These are phyloP conservation scores for Naganishia randhawae DNA, from an alignment of 768 basidiomycete genomes.

Conservation along the genomic window DNA sequence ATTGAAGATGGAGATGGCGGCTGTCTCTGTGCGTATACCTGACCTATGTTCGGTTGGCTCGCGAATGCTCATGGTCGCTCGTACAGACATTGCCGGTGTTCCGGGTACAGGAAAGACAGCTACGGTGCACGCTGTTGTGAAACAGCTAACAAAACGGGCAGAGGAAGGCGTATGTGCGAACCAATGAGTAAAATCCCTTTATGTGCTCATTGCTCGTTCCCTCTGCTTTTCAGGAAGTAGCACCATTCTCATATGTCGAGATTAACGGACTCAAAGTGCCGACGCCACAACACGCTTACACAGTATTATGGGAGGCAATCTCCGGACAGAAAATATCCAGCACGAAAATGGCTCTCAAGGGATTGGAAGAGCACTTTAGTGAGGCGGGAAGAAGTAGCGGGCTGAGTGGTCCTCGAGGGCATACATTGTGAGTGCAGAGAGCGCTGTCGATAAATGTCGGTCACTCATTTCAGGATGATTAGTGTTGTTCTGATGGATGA, in stretches of 20 bases:
- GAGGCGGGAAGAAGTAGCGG: slow-evolving; percentile 56
- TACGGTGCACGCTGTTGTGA: slow-evolving; percentile 87
- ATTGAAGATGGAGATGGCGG: slow-evolving; percentile 91
- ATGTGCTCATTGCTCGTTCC: background rate
- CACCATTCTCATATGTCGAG: slow-evolving; percentile 93
- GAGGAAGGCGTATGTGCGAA: slow-evolving; percentile 62
- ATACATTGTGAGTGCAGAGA: slow-evolving; percentile 74
- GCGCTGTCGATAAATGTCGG: background rate
- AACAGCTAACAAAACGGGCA: slow-evolving; percentile 85
- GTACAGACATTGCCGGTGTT: slow-evolving; percentile 87
- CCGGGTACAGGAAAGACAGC: slow-evolving; percentile 93
- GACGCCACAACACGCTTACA: slow-evolving; percentile 88
- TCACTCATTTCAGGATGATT: background rate
- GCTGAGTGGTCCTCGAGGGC: slow-evolving; percentile 64
- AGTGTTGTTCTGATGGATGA: slow-evolving; percentile 99
- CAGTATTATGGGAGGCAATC: slow-evolving; percentile 86
- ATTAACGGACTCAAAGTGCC: slow-evolving; percentile 93
- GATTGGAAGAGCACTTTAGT: slow-evolving; percentile 73
- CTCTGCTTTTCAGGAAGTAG: slow-evolving; percentile 65
- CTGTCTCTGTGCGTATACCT: slow-evolving; percentile 72
- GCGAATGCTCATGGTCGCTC: background rate
- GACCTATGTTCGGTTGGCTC: background rate
- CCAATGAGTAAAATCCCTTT: slow-evolving; percentile 4
- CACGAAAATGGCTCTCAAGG: slow-evolving; percentile 77
- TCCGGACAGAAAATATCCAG: slow-evolving; percentile 67